phyloP scores from a whole-genome alignment of 2,329 filamentous ascomycete species.

The Elsinoe perseae region DNA sequence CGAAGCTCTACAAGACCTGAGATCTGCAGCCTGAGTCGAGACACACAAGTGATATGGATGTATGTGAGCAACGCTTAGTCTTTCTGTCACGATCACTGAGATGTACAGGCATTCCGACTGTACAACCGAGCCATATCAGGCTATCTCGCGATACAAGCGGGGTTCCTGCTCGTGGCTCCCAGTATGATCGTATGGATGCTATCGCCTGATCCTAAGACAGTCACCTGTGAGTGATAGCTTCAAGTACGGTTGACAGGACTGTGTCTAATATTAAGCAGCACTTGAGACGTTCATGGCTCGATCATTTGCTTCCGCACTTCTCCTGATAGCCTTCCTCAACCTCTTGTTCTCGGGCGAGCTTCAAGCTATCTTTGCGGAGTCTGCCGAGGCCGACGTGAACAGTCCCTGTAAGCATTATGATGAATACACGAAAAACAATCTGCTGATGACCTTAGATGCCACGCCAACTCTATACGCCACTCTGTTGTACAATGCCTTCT shows the following conservation, averaged over 20 bases:
- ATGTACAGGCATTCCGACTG: conserved; percentile 35
- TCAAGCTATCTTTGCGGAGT: conserved; percentile 12
- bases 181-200: conserved; percentile 53
- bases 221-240: conserved; percentile 35
- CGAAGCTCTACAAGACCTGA: too few relatives aligned
- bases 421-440: background rate
- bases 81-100: too few relatives aligned
- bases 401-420: background rate
- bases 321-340: conserved; percentile 54
- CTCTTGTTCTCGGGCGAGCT: conserved; percentile 55
- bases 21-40: too few relatives aligned
- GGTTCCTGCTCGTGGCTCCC: conserved; percentile 50
- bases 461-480: conserved; percentile 60
- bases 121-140: conserved; percentile 37
- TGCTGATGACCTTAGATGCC: conserved; percentile 35
- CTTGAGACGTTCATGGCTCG: conserved; percentile 65
- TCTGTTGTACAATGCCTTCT: conserved; percentile 53
- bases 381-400: conserved; percentile 1
- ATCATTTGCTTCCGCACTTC: conserved; percentile 57
- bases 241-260: background rate
- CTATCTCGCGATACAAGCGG: conserved; percentile 33
- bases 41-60: too few relatives aligned
- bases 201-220: conserved; percentile 51
- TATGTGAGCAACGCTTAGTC: background rate
- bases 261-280: conserved; percentile 24